Evolutionary conservation across 805 yeast genomes (phyloP), one percentile per base, ranked within the genome.

Genomic region (Kodamaea hsintzibuensis): DNA sequence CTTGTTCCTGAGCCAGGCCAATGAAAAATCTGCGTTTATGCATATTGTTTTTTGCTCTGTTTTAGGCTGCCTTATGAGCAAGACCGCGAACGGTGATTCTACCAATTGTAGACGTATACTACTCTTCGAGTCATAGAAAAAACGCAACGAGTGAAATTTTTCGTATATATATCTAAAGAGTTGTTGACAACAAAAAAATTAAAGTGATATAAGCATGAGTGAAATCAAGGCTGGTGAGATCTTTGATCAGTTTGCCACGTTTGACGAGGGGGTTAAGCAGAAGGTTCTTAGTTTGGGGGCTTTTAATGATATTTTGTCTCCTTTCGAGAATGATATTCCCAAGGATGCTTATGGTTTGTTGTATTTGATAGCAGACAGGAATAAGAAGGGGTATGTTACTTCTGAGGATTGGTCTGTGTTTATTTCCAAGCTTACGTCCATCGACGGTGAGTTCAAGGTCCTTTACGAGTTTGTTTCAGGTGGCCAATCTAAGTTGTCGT

Each of bases 301-400:
- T 47, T 76, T 76, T 55, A 64, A 70, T 33, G 61, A 73, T 38
- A 63, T 76, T 42, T 65, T 76, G 54, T 66, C 79, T 30, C 80
- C 80, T 9, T 76, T 73, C 55, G 70, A 71, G 39, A 61, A 71
- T 35, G 80, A 76, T 57, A 62, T 76, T 44, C 74, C 77, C 14
- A 69, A 62, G 49, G 68, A 67, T 44, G 60, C 77, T 5, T 74
- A 66, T 51, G 65, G 78, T 5, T 78, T 92, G 56, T 83, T 93
- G 48, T 93, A 88, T 66, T 76, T 88, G 53, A 84, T 91, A 25
- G 90, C 96, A 13, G 98, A 93, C 71, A 82, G 82, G 55, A 77
- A 79, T 40, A 76, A 79, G 53, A 82, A 83, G 59, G 98, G 97
- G 7, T 84, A 78, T 55, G 77, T 90, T 49, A 78, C 82, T 25